These are phyloP conservation scores for Aspergillus mulundensis DNA, from an alignment of 495 filamentous ascomycete species.

Conservation along the genomic window DNA sequence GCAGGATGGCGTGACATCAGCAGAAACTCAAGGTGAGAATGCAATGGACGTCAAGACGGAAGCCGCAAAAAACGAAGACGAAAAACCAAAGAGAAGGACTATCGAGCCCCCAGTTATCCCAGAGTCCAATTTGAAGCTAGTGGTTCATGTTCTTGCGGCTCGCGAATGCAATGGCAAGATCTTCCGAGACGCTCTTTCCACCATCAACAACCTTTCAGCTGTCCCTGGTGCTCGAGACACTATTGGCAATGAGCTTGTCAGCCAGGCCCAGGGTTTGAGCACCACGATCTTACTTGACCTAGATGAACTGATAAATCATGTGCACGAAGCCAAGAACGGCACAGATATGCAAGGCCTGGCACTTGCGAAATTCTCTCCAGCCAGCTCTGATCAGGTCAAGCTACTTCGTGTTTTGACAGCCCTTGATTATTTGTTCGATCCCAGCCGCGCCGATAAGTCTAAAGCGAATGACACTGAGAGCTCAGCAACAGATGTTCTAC, in stretches of 20 bases:
- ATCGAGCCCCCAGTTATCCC: constrained; percentile 84
- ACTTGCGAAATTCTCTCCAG: constrained; percentile 90
- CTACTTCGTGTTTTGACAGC: constrained; percentile 89
- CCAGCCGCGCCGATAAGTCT: constrained; percentile 54
- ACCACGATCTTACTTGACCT: constrained; percentile 80
- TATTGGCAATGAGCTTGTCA: constrained; percentile 86
- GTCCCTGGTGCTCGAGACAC: constrained; percentile 86
- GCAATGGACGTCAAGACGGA: constrained; percentile 26
- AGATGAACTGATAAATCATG: constrained; percentile 80
- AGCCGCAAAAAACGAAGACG: constrained; percentile 47
- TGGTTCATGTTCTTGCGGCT: constrained; percentile 92
- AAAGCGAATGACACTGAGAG: constrained; percentile 52
- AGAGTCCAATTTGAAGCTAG: constrained; percentile 81
- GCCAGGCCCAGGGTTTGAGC: constrained; percentile 77
- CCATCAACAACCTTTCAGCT: constrained; percentile 94
- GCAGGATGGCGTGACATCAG: constrained; percentile 15
- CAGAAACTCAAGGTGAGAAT: constrained; percentile 22
- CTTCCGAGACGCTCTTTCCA: constrained; percentile 92
- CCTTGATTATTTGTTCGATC: constrained; percentile 91
- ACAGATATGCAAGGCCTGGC: constrained; percentile 95
- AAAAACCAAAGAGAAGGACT: constrained; percentile 67
- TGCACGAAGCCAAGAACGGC: constrained; percentile 78
- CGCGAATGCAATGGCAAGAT: constrained; percentile 95
- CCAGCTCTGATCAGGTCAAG: constrained; percentile 93
- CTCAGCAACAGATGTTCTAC: constrained; percentile 66